Conservation (phyloP, 2,329 filamentous ascomycete genomes). For the Macrophomina pseudophaseolina region DNA sequence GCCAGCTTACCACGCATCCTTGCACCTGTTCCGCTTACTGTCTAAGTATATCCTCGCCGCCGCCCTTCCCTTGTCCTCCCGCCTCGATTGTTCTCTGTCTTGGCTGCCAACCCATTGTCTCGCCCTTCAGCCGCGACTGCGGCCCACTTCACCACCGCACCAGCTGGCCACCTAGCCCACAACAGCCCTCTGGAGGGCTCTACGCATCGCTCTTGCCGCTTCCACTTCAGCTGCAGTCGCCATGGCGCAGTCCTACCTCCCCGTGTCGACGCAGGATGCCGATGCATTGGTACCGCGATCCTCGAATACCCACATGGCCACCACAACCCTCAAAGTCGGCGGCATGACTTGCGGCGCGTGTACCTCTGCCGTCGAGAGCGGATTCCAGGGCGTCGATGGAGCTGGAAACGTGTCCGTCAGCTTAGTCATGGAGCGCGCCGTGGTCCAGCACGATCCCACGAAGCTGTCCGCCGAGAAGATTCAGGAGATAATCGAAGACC, state of each 20-base stretch:
- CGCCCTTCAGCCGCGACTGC: not conserved
- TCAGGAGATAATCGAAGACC: slow-evolving; percentile 85
- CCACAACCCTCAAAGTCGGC: slow-evolving; percentile 86
- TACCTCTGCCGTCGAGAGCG: slow-evolving; percentile 92
- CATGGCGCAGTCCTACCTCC: slow-evolving; percentile 37
- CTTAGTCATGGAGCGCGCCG: slow-evolving; percentile 93
- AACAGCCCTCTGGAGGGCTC: slow-evolving; percentile 2
- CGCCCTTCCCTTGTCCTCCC: not conserved
- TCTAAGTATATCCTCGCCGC: slow-evolving; percentile 7
- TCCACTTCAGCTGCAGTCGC: slow-evolving; percentile 12
- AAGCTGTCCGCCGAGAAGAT: slow-evolving; percentile 76
- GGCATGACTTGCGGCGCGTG: slow-evolving; percentile 91
- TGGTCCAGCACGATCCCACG: slow-evolving; percentile 83
- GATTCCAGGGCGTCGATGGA: slow-evolving; percentile 81
- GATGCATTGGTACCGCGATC: slow-evolving; percentile 2
- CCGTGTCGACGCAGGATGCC: slow-evolving; percentile 30
- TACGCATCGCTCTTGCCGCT: not conserved
- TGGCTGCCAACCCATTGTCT: not conserved
- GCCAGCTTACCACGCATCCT: slow-evolving; percentile 13
- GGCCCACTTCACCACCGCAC: not conserved
- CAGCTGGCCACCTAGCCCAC: slow-evolving; percentile 5
- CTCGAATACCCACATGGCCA: slow-evolving; percentile 68
- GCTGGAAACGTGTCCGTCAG: slow-evolving; percentile 88
- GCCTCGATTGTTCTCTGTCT: slow-evolving; percentile 1
- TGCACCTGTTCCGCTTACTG: not conserved